These are phyloP conservation scores for Pyricularia sp. DNA, from an alignment of 2,329 filamentous ascomycete genomes.

Conservation along the genomic window DNA sequence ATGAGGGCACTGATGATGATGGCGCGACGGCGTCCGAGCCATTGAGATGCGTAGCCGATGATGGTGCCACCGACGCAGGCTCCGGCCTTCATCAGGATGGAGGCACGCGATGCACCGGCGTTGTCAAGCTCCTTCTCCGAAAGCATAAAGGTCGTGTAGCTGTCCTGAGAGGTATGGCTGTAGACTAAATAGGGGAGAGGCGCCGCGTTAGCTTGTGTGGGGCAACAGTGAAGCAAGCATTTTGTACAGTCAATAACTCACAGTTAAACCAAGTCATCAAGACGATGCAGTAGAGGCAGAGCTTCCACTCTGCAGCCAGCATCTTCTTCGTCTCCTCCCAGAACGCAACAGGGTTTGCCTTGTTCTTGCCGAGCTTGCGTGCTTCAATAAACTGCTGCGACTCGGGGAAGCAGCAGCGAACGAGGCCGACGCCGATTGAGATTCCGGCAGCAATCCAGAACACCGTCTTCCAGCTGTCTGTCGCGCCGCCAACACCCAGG, in stretches of 20 bases:
- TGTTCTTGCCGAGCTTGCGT: slow-evolving; percentile 16
- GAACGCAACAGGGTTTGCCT: slow-evolving; percentile 4
- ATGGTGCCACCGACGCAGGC: slow-evolving; percentile 62
- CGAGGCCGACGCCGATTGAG: slow-evolving; percentile 53
- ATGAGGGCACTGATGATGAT: slow-evolving; percentile 50
- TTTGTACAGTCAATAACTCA: slow-evolving; percentile 8
- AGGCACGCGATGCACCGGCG: slow-evolving; percentile 52
- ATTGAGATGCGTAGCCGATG: slow-evolving; percentile 63
- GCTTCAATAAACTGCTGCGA: slow-evolving; percentile 63
- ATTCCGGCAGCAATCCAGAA: slow-evolving; percentile 59
- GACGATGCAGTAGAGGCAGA: slow-evolving; percentile 64
- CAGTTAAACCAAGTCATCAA: slow-evolving; percentile 55
- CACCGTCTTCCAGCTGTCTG: slow-evolving; percentile 57
- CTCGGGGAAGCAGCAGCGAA: slow-evolving; percentile 60
- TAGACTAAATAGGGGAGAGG: slow-evolving; percentile 37
- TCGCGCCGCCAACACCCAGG: slow-evolving; percentile 47
- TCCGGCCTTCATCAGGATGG: slow-evolving; percentile 70
- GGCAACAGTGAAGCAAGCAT: background rate
- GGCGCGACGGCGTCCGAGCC: slow-evolving; percentile 56
- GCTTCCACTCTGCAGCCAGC: slow-evolving; percentile 6
- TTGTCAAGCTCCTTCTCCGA: slow-evolving; percentile 57
- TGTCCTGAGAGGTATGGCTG: slow-evolving; percentile 69
- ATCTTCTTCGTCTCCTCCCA: slow-evolving; percentile 5
- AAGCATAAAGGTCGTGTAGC: slow-evolving; percentile 70
- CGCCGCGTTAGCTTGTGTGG: slow-evolving; percentile 25